Evolutionary conservation across 1,139 yeast species (phyloP), one percentile per base, ranked within the genome.

Genomic region (Blastobotrys illinoisensis): DNA sequence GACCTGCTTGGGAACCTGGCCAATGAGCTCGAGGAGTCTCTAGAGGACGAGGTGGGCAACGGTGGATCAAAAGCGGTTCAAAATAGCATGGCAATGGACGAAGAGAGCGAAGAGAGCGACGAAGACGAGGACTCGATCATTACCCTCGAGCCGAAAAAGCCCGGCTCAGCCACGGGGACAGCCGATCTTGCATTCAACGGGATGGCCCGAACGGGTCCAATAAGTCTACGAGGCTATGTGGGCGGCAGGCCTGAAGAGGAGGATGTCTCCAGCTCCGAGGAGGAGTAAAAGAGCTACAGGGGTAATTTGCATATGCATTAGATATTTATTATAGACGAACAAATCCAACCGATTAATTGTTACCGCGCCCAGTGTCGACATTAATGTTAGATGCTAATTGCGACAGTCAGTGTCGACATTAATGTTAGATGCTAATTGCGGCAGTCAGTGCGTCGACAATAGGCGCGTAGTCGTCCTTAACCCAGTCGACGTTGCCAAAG

Each of bases 1-100:
- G 70, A 64, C 40, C 56, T 65, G 7, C 61, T 67, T 9, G 68
- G 67, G 5, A 70, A 66, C 3, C 58, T 68, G 47, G 67, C 66
- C 11, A 62, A 64, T 48, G 67, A 64, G 49, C 57, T 64, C 19
- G 67, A 64, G 45, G 67, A 61, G 28, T 57, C 64, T 13, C 59
- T 64, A 13, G 67, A 61, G 36, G 66, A 64, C 44, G 65, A 63
- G 23, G 36, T 47, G 28, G 46, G n/a, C 23, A 47, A 26, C 9
- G 24, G 23, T 44, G 21, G 5, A 13, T 9, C 40, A 2, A 43
- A 20, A 21, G 16, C 40, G 6, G 16, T 5, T 5, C 16, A 18
- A 16, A 24, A 47, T 20, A 3, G 21, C 13, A 32, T 28, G 13
- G 24, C 36, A 2, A n/a, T 24, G 21, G 18, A 46, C 28, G 50